A percentile compares a stretch with the other conserved stretches of the same genome.
Conservation (phyloP, 177 flowering plant species). For the Telopea speciosissima region DNA sequence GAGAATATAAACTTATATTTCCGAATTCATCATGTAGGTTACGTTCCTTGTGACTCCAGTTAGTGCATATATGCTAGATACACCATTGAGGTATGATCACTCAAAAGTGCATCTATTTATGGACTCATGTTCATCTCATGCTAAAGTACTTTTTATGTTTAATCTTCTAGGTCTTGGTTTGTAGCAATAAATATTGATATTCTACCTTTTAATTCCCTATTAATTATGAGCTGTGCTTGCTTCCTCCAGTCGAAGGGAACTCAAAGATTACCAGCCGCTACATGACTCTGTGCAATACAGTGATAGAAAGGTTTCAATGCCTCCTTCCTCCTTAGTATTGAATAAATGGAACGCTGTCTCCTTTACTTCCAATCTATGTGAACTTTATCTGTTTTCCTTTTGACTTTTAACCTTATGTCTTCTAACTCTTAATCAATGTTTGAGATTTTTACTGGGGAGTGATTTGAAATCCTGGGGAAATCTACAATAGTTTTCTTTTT, state of each 20-base stretch:
- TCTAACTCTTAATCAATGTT: too few species aligned
- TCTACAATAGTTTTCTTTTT: too few species aligned
- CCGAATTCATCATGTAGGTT: slow-evolving; percentile 15
- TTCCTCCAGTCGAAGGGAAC: slow-evolving; percentile 18
- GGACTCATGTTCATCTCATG: not conserved
- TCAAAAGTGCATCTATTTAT: not conserved
- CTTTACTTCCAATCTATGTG: not conserved
- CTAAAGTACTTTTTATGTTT: not conserved
- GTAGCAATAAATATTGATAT: too few species aligned
- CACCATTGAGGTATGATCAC: slow-evolving; percentile 17
- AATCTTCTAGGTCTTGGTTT: not conserved
- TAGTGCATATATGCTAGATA: slow-evolving; percentile 11
- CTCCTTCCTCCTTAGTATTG: not conserved
- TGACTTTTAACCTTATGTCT: not conserved
- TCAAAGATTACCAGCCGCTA: slow-evolving; percentile 13
- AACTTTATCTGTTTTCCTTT: not conserved
- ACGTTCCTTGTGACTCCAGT: slow-evolving; percentile 11
- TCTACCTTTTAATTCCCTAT: not conserved
- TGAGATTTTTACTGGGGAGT: too few species aligned
- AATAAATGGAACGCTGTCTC: not conserved
- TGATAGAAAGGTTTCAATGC: slow-evolving; percentile 18
- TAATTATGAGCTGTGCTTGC: not conserved
- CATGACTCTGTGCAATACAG: slow-evolving; percentile 19
- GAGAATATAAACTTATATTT: slow-evolving; percentile 2
- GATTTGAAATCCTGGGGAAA: too few species aligned